Conservation (phyloP, 768 basidiomycete species). For the Cantharellus cinnabarinus region DNA sequence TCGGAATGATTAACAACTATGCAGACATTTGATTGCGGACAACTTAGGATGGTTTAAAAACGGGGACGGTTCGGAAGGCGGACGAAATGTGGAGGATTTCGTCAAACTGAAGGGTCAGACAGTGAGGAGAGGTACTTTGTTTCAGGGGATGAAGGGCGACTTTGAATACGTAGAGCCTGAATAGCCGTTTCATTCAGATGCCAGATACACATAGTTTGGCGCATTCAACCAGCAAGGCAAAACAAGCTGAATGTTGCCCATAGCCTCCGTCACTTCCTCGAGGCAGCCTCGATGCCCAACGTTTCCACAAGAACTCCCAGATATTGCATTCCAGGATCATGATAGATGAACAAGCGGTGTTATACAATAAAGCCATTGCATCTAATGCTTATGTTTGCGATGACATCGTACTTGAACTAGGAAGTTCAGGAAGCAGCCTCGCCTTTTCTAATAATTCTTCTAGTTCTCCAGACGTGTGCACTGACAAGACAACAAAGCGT, state of each 20-base stretch:
- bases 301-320: too few relatives aligned
- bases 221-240: too few relatives aligned
- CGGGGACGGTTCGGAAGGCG: constrained; percentile 35
- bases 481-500: constrained; percentile 19
- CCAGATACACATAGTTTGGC: too few relatives aligned
- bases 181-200: too few relatives aligned
- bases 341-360: too few relatives aligned
- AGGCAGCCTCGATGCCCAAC: too few relatives aligned
- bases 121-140: constrained; percentile 27
- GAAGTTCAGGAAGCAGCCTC: constrained; percentile 32
- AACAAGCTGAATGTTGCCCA: too few relatives aligned
- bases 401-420: too few relatives aligned
- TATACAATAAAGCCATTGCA: too few relatives aligned
- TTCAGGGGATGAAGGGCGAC: neutral
- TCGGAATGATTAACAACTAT: neutral
- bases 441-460: constrained; percentile 59
- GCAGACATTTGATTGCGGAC: constrained; percentile 71
- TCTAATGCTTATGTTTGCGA: too few relatives aligned
- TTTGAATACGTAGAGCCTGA: neutral
- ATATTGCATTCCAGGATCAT: too few relatives aligned
- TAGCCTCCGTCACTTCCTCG: too few relatives aligned
- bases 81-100: constrained; percentile 71
- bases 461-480: constrained; percentile 94
- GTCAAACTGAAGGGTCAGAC: constrained; percentile 59
- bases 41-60: constrained; percentile 88